Percentiles rank a stretch among this genome's conserved stretches.
phyloP scores from a whole-genome alignment of 2,329 filamentous ascomycete genomes.

The Lasiodiplodia hormozganensis region DNA sequence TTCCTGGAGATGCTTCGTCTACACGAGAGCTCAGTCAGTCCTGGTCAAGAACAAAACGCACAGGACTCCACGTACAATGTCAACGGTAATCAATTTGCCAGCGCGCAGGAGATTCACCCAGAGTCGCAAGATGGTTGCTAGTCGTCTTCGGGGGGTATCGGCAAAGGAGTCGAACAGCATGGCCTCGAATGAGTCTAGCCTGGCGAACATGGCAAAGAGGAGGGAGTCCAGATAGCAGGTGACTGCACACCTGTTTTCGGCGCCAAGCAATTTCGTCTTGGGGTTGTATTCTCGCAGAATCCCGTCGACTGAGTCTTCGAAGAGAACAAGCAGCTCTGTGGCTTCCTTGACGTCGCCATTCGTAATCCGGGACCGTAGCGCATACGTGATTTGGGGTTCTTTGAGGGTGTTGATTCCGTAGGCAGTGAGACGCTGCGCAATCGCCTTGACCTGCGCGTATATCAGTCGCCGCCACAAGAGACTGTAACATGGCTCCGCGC shows the following conservation, averaged over 20 bases:
- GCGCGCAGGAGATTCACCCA: slow-evolving; percentile 93
- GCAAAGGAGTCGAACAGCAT: slow-evolving; percentile 83
- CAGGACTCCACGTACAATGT: slow-evolving; percentile 68
- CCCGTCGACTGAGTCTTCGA: slow-evolving; percentile 82
- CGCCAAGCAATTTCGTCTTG: slow-evolving; percentile 75
- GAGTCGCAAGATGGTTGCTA: slow-evolving; percentile 79
- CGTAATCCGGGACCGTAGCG: slow-evolving; percentile 67
- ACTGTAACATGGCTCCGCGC: slow-evolving; percentile 32
- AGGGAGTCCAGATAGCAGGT: slow-evolving; percentile 96
- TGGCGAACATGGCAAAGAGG: slow-evolving; percentile 94
- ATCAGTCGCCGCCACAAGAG: background rate
- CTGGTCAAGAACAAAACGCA: background rate
- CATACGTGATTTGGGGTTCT: slow-evolving; percentile 69
- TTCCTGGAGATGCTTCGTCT: slow-evolving; percentile 85
- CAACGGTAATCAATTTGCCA: slow-evolving; percentile 82
- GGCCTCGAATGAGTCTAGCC: slow-evolving; percentile 87
- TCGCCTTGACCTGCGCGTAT: slow-evolving; percentile 54
- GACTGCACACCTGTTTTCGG: slow-evolving; percentile 82
- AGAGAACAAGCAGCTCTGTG: slow-evolving; percentile 76
- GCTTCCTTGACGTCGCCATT: slow-evolving; percentile 76
- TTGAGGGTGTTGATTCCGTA: slow-evolving; percentile 63
- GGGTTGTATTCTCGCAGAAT: slow-evolving; percentile 78
- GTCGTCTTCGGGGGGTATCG: slow-evolving; percentile 73
- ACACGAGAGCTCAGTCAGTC: slow-evolving; percentile 8
- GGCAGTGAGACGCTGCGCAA: slow-evolving; percentile 60